A percentile compares a stretch with the other conserved stretches of the same genome.
These are phyloP conservation scores for Diplosphaera chodatii DNA, from an alignment of 139 green algal species.

Conservation along the genomic window DNA sequence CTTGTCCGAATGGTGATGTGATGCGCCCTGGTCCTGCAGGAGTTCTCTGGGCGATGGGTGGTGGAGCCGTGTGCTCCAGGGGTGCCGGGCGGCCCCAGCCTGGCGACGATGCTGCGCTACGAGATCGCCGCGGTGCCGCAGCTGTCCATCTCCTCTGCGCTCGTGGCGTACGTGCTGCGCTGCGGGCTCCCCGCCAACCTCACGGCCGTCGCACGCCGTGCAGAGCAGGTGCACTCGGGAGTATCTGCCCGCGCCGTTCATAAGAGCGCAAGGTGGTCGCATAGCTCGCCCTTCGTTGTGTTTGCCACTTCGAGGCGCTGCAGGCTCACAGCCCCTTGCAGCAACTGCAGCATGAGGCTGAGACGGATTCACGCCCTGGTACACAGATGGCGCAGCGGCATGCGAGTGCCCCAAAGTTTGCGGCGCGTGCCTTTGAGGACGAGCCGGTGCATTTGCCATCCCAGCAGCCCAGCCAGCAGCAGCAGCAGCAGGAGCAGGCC, in stretches of 20 bases:
- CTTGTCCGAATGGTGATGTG: too few species aligned
- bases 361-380: too few species aligned
- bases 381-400: neutral
- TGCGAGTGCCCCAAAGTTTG: neutral
- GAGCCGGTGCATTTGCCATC: neutral
- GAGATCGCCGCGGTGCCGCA: constrained; percentile 36
- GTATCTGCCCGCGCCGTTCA: too few species aligned
- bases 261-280: too few species aligned
- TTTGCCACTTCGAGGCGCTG: too few species aligned
- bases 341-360: too few species aligned
- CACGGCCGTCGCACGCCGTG: constrained; percentile 23
- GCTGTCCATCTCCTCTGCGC: constrained; percentile 23
- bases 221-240: constrained; percentile 27
- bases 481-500: neutral
- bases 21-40: constrained; percentile 6
- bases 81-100: constrained; percentile 14
- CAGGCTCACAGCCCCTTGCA: too few species aligned
- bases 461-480: neutral
- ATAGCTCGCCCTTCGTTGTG: too few species aligned
- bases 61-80: constrained; percentile 26
- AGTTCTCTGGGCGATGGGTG: constrained; percentile 42
- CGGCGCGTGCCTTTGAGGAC: neutral
- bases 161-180: constrained; percentile 39
- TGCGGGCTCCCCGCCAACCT: constrained; percentile 50
- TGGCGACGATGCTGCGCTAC: constrained; percentile 38